Evolutionary conservation across 2,329 filamentous ascomycete genomes (phyloP), one percentile per base, ranked within the genome.

Genomic region (Aspergillus piperis): DNA sequence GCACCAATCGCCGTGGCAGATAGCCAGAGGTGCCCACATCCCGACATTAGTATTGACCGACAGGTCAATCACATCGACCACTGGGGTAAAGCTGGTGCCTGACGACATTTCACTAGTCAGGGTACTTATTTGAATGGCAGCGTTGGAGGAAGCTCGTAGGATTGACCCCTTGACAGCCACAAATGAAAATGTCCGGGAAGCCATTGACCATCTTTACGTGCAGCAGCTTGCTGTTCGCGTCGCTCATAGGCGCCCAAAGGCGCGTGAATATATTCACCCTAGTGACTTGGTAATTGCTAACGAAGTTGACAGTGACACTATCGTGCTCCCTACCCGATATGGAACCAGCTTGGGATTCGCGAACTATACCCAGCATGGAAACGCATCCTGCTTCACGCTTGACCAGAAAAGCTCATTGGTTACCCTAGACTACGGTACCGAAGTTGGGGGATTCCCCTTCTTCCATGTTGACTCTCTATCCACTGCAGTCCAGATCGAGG

Each of bases 371-470:
- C 17, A 8, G 3, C 10, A 54, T 21, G 32, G 19, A 7, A n/a
- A 39, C 3, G 36, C 32, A 10, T 30, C 60, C 15, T 62, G 60
- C 54, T 53, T 65, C 36, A 53, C 48, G 7, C 39, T 65, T 2
- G 48, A 59, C 5, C 25, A 39, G 0, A n/a, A 41, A 7, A 30
- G 27, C 5, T 52, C 62, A 2, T 27, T 63, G 11, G 55, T 57
- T 10, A 66, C 60, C 3, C 8, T 66, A 5, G 64, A 66, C 11
- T 65, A 66, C 56, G 64, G 61, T 5, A 52, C 56, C 8, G 64
- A 66, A 38, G 47, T 64, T 27, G 64, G 56, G 8, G 64, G 63
- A 2, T 66, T 62, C 30, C 63, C 64, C 2, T 57, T 61, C 4
- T 60, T 66, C 13, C 53, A 65, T 21, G 61, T 62, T 4, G 53